Evolutionary conservation across 2,329 filamentous ascomycete genomes (phyloP).

Genomic region (Rhytidhysteron rufulum): DNA sequence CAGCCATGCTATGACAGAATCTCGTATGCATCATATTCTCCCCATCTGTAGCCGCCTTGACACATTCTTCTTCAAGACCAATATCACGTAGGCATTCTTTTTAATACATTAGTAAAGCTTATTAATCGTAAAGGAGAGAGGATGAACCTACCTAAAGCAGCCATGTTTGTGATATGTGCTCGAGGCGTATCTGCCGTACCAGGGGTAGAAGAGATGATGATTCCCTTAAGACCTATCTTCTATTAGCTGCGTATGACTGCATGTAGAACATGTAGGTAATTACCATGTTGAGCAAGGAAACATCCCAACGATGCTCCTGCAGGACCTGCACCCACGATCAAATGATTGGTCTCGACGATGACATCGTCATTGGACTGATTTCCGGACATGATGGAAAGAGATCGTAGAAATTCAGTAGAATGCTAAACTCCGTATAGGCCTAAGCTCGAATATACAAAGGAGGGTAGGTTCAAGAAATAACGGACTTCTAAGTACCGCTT

Average conservation of each 20-base stretch:
- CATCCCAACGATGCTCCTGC: conserved; percentile 54
- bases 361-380: not conserved
- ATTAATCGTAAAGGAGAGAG: not conserved
- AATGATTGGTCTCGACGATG: conserved; percentile 41
- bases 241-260: not conserved
- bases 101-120: no score
- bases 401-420: no score
- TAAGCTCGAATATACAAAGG: no score
- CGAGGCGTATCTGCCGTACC: conserved; percentile 55
- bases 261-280: not conserved
- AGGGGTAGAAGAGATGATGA: conserved; percentile 14
- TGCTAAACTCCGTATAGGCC: no score
- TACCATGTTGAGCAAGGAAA: conserved; percentile 50
- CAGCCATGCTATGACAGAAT: conserved; percentile 44
- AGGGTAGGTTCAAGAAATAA: no score
- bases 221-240: conserved; percentile 2
- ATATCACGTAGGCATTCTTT: conserved; percentile 49
- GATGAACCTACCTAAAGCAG: conserved; percentile 41
- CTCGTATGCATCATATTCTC: conserved; percentile 39
- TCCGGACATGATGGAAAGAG: no score
- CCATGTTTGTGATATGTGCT: conserved; percentile 60
- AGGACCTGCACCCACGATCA: conserved; percentile 52
- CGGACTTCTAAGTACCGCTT: no score
- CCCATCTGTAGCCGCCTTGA: conserved; percentile 26
- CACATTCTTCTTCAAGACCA: conserved; percentile 37